Evolutionary conservation across 1,284 basidiomycete species (phyloP).

Genomic region (Paramarasmius palmivorus): DNA sequence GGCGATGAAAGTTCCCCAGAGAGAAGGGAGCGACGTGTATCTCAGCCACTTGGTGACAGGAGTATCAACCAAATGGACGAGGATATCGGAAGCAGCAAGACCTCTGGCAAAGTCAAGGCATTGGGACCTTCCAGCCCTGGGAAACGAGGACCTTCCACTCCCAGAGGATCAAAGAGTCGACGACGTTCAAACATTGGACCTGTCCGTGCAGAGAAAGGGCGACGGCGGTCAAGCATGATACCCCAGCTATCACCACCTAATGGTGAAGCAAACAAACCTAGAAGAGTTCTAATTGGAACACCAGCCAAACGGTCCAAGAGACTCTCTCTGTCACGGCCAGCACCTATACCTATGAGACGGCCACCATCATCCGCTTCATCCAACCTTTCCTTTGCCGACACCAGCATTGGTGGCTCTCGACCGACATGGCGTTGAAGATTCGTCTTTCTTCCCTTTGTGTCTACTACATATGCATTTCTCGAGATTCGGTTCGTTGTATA

Average conservation of each 20-base stretch:
- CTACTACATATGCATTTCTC: too few species aligned
- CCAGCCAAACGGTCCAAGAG: constrained; percentile 67
- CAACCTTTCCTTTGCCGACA: not conserved
- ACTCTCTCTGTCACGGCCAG: constrained; percentile 47
- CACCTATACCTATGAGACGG: not conserved
- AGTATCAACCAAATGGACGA: constrained; percentile 53
- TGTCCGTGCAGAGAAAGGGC: constrained; percentile 63
- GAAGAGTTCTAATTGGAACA: constrained; percentile 47
- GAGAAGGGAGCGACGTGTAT: constrained; percentile 22
- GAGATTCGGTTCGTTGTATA: too few species aligned
- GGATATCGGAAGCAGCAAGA: constrained; percentile 16
- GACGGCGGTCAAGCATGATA: constrained; percentile 77
- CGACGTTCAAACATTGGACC: constrained; percentile 75
- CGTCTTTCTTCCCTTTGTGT: too few species aligned
- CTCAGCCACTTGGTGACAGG: constrained; percentile 58
- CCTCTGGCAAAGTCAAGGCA: constrained; percentile 14
- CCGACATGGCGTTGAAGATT: constrained; percentile 2
- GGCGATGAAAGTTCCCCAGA: constrained; percentile 59
- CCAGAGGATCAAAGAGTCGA: constrained; percentile 47
- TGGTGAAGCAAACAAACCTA: constrained; percentile 32
- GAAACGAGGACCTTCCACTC: constrained; percentile 50
- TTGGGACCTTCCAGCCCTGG: constrained; percentile 38
- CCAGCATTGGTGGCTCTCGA: not conserved
- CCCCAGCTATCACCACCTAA: constrained; percentile 55
- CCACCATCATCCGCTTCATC: constrained; percentile 1